Evolutionary conservation across 805 yeast genomes (phyloP).

Genomic region (Debaryomyces castellii): DNA sequence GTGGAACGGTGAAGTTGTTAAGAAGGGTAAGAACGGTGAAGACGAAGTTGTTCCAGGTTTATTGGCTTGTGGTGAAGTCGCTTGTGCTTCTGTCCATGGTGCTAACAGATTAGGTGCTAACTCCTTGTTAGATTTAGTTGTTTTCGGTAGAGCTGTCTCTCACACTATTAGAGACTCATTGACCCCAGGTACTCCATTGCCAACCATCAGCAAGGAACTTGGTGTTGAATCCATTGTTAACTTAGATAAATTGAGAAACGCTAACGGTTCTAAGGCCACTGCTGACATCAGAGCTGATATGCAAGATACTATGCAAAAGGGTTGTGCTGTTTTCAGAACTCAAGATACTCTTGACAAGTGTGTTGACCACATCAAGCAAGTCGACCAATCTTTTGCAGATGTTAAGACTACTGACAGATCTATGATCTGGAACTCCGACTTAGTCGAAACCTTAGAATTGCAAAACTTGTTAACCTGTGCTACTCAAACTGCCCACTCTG

Average conservation of each 20-base stretch:
- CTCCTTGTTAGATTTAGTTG: conserved; percentile 93
- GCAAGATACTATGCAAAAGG: conserved; percentile 96
- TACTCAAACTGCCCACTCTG: conserved; percentile 89
- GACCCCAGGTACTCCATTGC: conserved; percentile 86
- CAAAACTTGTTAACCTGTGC: conserved; percentile 98
- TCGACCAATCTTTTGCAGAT: conserved; percentile 71
- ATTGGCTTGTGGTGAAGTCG: conserved; percentile 98
- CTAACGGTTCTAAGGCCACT: conserved; percentile 78
- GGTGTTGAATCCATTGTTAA: conserved; percentile 90
- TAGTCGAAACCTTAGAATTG: conserved; percentile 93
- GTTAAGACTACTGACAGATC: conserved; percentile 92
- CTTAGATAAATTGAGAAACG: conserved; percentile 84
- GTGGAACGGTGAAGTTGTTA: conserved; percentile 93
- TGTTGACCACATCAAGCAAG: conserved; percentile 71
- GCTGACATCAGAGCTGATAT: conserved; percentile 86
- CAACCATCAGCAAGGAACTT: conserved; percentile 77
- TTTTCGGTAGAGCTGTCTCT: conserved; percentile 97
- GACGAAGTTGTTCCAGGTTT: conserved; percentile 91
- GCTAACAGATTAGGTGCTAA: conserved; percentile 99
- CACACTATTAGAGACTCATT: conserved; percentile 83
- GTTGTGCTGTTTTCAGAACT: conserved; percentile 94
- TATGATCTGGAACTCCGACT: conserved; percentile 98
- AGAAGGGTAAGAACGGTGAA: conserved; percentile 79
- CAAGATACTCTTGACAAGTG: conserved; percentile 91
- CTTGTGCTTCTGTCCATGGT: conserved; percentile 99